Evolutionary conservation across 257 asterid genomes (phyloP), one percentile per base, ranked within the genome.

Genomic region (Leonotis leonurus): DNA sequence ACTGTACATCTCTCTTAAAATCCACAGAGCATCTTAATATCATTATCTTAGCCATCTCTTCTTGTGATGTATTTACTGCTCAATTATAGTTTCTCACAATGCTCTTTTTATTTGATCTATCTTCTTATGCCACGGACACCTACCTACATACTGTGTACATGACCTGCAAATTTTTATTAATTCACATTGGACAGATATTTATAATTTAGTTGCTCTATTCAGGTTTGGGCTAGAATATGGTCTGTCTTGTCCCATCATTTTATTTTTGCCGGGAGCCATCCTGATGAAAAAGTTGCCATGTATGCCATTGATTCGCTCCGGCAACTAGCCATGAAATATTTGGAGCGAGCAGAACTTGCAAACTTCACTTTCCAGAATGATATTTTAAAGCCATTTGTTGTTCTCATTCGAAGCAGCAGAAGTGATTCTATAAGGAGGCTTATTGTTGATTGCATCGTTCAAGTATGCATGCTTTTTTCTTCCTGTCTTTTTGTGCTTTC

Each of bases 141-240:
- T n/a, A n/a, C n/a, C n/a, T n/a, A n/a, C n/a, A n/a, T n/a, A n/a
- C n/a, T n/a, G n/a, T 60, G 54, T 41, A 30, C 60, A 45, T 58
- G 48, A 27, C 18, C 26, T 44, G 17, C n/a, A n/a, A 56, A 56
- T 14, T 49, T 44, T 61, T 60, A n/a, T 46, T 33, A 56, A 26
- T 61, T n/a, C 36, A 36, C 37, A 29, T 17, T 22, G 22, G 52
- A 62, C 36, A 5, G 45, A 48, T 16, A 25, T 24, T 56, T 63
- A 72, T 54, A 56, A 41, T 21, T 36, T 56, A 14, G 43, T 62
- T 51, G 14, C 60, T 62, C 13, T 48, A 20, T 73, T 72, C 79
- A 93, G 99, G 99, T 93, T 33, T 93, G 99, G 99, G 96, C 99
- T 55, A 83, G 96, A 85, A 93, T 93, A 79, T 93, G 99, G 99